These are phyloP conservation scores for Neophaeococcomyces mojaviensis DNA, from an alignment of 2,329 filamentous ascomycete species.

Conservation along the genomic window DNA sequence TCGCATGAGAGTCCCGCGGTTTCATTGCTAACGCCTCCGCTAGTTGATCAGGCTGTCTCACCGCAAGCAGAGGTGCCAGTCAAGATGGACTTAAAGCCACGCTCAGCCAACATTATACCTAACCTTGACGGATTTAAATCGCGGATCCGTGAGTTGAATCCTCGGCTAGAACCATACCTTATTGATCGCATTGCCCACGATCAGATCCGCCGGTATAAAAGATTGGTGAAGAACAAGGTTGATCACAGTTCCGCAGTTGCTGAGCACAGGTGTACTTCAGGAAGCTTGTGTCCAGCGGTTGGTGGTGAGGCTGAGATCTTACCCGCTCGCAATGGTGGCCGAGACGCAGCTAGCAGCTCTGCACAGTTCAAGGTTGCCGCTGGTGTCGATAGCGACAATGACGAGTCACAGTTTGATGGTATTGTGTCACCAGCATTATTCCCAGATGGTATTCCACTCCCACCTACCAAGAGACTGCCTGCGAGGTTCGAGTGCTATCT, in stretches of 20 bases:
- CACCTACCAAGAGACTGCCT: conserved; percentile 67
- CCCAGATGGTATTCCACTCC: conserved; percentile 71
- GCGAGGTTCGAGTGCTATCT: conserved; percentile 85
- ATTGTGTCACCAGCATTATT: conserved; percentile 66
- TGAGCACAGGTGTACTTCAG: conserved; percentile 52
- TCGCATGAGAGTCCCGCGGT: conserved; percentile 35
- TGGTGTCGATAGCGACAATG: conserved; percentile 54
- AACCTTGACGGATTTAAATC: conserved; percentile 68
- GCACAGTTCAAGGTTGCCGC: conserved; percentile 49
- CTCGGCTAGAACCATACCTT: conserved; percentile 59
- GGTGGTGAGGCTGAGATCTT: conserved; percentile 60
- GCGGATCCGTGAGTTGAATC: conserved; percentile 67
- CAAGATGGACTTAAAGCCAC: conserved; percentile 54
- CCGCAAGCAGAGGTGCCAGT: conserved; percentile 10
- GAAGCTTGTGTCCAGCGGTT: conserved; percentile 55
- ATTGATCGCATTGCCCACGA: conserved; percentile 77
- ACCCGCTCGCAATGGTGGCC: conserved; percentile 45
- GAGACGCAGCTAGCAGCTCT: conserved; percentile 51
- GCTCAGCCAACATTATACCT: conserved; percentile 62
- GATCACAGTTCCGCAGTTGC: conserved; percentile 59
- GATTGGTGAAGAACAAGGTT: conserved; percentile 60
- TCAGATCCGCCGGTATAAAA: conserved; percentile 71
- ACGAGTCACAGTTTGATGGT: conserved; percentile 61
- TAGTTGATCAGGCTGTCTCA: neutral
- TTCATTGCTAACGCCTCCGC: no score